Percentiles rank a stretch among this genome's conserved stretches.
Conservation (phyloP, 2,329 filamentous ascomycete genomes). For the Exophiala sideris region DNA sequence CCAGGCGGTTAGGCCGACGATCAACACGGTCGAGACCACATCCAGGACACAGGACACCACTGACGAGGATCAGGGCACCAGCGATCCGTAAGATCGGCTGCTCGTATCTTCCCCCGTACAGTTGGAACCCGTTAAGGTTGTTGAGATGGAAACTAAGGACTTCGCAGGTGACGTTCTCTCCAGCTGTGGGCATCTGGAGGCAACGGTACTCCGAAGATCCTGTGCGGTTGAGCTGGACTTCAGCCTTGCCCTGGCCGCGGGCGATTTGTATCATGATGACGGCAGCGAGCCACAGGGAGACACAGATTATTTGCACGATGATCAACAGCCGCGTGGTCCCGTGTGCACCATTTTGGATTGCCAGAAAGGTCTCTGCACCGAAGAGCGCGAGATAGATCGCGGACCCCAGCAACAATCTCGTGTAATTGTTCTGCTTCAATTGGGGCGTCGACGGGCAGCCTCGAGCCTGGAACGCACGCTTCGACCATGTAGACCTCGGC, state of each 20-base stretch:
- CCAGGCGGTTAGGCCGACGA: conserved; percentile 3
- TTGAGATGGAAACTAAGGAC: conserved; percentile 4
- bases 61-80: conserved; percentile 1
- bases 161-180: neutral
- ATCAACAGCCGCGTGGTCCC: neutral
- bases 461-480: neutral
- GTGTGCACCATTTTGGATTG: conserved; percentile 3
- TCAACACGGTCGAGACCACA: conserved; percentile 2
- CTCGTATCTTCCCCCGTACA: conserved; percentile 4
- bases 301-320: conserved; percentile 2
- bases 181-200: conserved; percentile 2
- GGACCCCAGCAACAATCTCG: neutral
- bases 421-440: neutral
- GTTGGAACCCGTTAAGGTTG: conserved; percentile 2
- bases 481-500: conserved; percentile 4
- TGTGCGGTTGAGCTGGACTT: neutral
- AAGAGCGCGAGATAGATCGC: neutral
- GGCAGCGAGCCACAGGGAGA: neutral
- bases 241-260: conserved; percentile 3
- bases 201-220: conserved; percentile 5
- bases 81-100: conserved; percentile 2
- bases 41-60: neutral
- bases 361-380: conserved; percentile 3
- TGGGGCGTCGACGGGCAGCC: neutral
- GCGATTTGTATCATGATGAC: neutral